Base-by-base conservation (phyloP, 192 early-diverging fungal species). In the Gigaspora rosea region DNA sequence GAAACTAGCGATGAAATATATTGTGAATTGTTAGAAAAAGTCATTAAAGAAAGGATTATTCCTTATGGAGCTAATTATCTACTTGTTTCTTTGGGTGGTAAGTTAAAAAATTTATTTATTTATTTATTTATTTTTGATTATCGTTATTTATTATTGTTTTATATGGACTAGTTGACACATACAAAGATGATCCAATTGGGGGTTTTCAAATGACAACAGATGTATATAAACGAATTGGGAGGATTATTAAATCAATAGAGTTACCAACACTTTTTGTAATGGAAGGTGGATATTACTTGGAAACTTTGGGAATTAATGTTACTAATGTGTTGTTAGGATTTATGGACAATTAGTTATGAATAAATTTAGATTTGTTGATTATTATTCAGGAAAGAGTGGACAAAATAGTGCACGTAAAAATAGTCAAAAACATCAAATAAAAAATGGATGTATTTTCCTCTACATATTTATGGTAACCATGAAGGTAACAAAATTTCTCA, bases 1-100 rank as follows among this genome's bases (percentile, higher is more conserved):
- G 82, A 83, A 32, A 91, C 89, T 22, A 84, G 83, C 0, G 81
- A 92, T 70, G 87, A 84, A 13, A 82, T 88, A 20, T 93, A 93
- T 67, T 69, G 91, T 8, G 79, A 77, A 18, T 77, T 73, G 3
- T 74, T 93, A 1, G 65, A 79, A 18, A 76, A 63, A 41, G 79
- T 83, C 16, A 83, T 92, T 47, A 62, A 83, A 35, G 68, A 78
- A 3, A 74, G 73, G 13, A 86, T 91, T 8, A 64, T 76, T 8
- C 79, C 82, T 8, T 92, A 83, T 78, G 49, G 84, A 16, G 86
- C 92, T 13, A 83, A 88, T 52, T 73, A 84, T 41, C 70, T 93
- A 11, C 81, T 93, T 1, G 89, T 91, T 11, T 91, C 90, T 3
- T 67, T 93, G 35, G 92, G 92, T 0, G 68, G 68, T 70, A 52